Base-by-base conservation (phyloP, 345 rosid genomes). In the Sapria himalayana region DNA sequence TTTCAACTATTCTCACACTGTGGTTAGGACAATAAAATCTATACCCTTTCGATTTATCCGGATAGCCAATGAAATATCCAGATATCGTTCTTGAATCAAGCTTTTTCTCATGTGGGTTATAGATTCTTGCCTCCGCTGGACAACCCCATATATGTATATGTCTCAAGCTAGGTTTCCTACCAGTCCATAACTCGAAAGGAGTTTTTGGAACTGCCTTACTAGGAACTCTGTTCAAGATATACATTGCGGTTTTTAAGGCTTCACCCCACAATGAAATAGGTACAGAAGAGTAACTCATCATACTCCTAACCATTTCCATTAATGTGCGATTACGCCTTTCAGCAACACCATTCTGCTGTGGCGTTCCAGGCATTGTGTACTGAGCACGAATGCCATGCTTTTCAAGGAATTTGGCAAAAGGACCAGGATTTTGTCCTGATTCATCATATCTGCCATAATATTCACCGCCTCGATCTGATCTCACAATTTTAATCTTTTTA, bases 301-400 rank as follows among this genome's bases (percentile, higher is more conserved):
- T 31, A 22, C 37, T 45, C 15, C 38, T n/a, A 6, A 45, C 27
- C 49, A 25, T 43, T 8, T 44, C 48, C 24, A 29, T 27, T 27
- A 44, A 29, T 12, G 37, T 44, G 12, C 10, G 10, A 16, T 46
- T 46, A 10, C 41, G 18, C 4, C 51, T 46, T 34, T 46, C 20
- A 1, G 31, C 41, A 9, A 46, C 19, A 46, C 41, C 21, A 24
- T 34, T 46, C 16, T 46, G 41, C n/a, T 46, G 15, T 1, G 31
- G 41, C 8, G 33, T 29, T 12, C 41, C 31, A 6, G 14, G 21
- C 31, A 46, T 34, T 15, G 41, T 46, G 29, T 46, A 46, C 23
- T 35, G 41, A 17, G 42, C 19, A 46, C 12, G 7, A 5, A 46
- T 46, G 5, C 20, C 51, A 21, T 46, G 3, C 9, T 33, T 21